phyloP scores from a whole-genome alignment of 306 rosid genomes.

The Senna siamea region DNA sequence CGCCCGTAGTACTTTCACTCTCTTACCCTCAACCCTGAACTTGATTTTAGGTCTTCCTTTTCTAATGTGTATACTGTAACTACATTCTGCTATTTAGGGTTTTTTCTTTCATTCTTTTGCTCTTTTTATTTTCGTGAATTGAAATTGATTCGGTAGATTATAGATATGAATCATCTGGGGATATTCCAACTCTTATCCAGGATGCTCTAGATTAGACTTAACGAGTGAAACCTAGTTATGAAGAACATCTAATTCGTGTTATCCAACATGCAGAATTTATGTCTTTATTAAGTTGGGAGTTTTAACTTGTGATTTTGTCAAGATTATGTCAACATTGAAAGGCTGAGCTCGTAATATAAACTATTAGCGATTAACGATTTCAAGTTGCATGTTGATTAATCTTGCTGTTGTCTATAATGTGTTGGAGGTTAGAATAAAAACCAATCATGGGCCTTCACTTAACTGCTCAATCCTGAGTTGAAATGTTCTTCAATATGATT shows the following conservation, averaged over 20 bases:
- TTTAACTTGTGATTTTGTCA: neutral
- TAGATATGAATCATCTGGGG: neutral
- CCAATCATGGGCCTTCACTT: neutral
- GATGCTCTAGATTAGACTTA: neutral
- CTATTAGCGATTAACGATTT: neutral
- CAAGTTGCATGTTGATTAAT: neutral
- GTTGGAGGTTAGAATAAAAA: neutral
- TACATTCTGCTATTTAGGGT: neutral
- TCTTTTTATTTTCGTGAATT: no score
- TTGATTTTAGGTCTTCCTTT: neutral
- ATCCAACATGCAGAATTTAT: neutral
- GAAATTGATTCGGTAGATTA: neutral
- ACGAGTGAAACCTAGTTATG: neutral
- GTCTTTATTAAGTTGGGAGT: neutral
- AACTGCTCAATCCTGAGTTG: neutral
- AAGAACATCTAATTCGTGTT: neutral
- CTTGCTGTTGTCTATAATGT: neutral
- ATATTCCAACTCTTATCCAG: neutral
- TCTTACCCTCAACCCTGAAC: neutral
- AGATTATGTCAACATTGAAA: slow-evolving; percentile 27
- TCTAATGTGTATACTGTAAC: neutral
- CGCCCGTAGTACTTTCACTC: neutral
- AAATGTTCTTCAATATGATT: no score
- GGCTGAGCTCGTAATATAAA: neutral
- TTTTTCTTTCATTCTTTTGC: no score